phyloP scores from a whole-genome alignment of 1,139 yeast genomes.

The Sugiyamaella paludigena region DNA sequence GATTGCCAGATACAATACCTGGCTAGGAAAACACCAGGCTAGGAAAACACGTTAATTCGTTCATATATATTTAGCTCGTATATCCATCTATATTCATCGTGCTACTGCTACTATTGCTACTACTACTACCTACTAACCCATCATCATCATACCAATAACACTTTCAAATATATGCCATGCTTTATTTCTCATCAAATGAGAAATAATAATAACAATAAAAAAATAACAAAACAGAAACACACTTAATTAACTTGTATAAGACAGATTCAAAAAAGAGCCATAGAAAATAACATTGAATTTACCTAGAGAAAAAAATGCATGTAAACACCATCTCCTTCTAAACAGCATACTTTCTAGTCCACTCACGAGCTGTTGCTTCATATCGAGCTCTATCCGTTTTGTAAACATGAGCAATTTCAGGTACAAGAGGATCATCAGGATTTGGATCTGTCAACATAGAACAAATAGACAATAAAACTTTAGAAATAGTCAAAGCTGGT shows the following conservation, averaged over 20 bases:
- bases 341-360: constrained; percentile 98
- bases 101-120: too few species aligned
- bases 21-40: too few species aligned
- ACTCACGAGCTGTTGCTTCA: constrained; percentile 96
- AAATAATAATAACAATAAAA: background rate
- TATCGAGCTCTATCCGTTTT: constrained; percentile 92
- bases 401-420: constrained; percentile 96
- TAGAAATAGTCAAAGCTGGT: constrained; percentile 85
- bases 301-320: background rate
- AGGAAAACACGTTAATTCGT: too few species aligned
- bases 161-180: background rate
- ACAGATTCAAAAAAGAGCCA: background rate
- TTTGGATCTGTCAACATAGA: constrained; percentile 94
- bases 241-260: background rate
- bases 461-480: constrained; percentile 83
- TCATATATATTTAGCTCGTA: too few species aligned
- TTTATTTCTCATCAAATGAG: background rate
- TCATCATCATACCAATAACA: background rate
- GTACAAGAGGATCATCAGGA: constrained; percentile 98
- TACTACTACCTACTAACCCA: too few species aligned
- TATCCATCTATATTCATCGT: too few species aligned
- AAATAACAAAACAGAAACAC: background rate
- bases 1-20: too few species aligned
- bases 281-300: background rate
- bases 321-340: constrained; percentile 34